phyloP scores from a whole-genome alignment of 495 filamentous ascomycete genomes.

The Trypethelium eluteriae region DNA sequence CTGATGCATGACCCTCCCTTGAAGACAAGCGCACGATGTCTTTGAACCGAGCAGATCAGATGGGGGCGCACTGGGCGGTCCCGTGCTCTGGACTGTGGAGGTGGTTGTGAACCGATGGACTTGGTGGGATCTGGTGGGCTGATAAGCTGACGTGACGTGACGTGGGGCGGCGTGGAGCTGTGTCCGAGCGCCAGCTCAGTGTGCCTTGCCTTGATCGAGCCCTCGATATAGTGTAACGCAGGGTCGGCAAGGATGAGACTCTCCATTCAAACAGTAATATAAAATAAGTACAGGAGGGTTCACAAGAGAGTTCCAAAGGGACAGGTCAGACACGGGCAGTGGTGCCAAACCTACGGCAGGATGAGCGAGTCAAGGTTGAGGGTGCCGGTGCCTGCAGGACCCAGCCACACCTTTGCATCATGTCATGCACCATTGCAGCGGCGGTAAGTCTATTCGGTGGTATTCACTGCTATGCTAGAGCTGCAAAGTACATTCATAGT shows the following conservation, averaged over 20 bases:
- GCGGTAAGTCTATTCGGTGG: neutral
- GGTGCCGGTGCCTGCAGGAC: neutral
- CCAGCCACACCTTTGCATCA: neutral
- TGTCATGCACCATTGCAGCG: neutral
- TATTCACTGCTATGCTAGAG: neutral
- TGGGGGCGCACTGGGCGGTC: neutral
- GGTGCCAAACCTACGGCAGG: neutral
- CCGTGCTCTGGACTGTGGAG: neutral
- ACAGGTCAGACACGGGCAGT: too few species aligned
- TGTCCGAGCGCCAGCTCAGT: neutral
- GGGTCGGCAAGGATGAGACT: too few species aligned
- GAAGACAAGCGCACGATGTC: neutral
- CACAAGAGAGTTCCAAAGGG: too few species aligned
- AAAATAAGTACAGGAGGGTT: too few species aligned
- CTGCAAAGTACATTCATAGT: neutral
- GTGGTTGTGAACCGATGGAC: neutral
- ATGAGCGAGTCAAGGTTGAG: neutral
- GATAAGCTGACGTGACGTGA: constrained; percentile 9
- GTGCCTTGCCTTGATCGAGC: neutral
- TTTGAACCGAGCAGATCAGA: neutral
- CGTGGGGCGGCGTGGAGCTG: neutral
- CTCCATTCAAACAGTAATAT: too few species aligned
- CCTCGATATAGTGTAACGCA: neutral
- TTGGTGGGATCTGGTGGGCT: neutral
- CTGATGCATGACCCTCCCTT: neutral